Percentiles rank a stretch among this genome's conserved stretches.
Conservation (phyloP, 805 yeast genomes). For the Brettanomyces naardenensis region DNA sequence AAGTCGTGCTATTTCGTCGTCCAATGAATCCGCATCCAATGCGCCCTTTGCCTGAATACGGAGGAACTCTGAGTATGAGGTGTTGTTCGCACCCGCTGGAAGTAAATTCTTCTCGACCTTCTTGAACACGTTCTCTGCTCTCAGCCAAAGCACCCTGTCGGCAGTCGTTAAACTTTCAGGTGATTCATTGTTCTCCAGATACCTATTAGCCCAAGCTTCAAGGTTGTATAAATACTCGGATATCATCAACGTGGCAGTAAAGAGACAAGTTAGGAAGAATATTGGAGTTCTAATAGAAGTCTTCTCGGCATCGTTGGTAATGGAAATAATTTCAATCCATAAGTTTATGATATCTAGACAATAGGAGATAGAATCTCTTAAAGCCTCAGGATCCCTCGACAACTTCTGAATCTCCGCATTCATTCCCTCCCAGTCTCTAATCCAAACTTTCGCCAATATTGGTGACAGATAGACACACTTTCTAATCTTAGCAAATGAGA, state of each 20-base stretch:
- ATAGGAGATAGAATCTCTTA: constrained; percentile 54
- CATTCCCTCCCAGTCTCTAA: constrained; percentile 64
- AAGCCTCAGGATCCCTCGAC: constrained; percentile 49
- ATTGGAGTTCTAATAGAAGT: constrained; percentile 70
- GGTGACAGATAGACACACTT: constrained; percentile 56
- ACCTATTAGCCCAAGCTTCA: constrained; percentile 43
- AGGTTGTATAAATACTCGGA: constrained; percentile 53
- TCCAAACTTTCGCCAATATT: constrained; percentile 51
- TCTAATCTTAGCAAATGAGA: constrained; percentile 59
- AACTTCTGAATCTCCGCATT: constrained; percentile 40
- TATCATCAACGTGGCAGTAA: constrained; percentile 52
- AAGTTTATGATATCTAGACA: constrained; percentile 52
- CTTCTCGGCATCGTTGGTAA: constrained; percentile 55
- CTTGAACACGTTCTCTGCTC: constrained; percentile 50
- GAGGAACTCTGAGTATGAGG: constrained; percentile 51
- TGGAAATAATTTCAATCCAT: constrained; percentile 68
- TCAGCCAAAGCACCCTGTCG: constrained; percentile 59
- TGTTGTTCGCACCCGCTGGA: constrained; percentile 41
- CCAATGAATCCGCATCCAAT: constrained; percentile 39
- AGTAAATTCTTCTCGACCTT: constrained; percentile 53
- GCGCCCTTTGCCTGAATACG: constrained; percentile 55
- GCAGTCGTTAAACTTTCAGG: constrained; percentile 22
- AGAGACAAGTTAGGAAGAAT: constrained; percentile 63
- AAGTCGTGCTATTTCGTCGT: constrained; percentile 41
- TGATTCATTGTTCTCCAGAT: constrained; percentile 18